These are phyloP conservation scores for Alliaria petiolata DNA, from an alignment of 345 rosid genomes.

Conservation along the genomic window DNA sequence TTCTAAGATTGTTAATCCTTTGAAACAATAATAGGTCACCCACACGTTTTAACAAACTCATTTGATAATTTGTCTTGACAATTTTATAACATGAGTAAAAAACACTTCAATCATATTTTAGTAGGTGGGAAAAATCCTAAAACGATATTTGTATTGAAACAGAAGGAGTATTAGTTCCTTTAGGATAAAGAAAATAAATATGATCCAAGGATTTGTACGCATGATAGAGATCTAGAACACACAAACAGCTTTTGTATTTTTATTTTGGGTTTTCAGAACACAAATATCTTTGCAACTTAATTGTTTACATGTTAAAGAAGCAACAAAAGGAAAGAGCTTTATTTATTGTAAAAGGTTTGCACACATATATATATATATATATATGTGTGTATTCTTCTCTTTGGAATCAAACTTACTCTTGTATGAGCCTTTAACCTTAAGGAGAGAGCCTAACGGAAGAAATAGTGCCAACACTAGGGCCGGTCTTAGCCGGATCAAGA, in stretches of 20 bases:
- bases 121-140: too few relatives aligned
- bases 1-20: neutral
- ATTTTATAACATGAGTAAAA: neutral
- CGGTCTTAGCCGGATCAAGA: constrained; percentile 35
- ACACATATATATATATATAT: too few relatives aligned
- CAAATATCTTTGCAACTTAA: neutral
- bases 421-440: constrained; percentile 18
- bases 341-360: neutral
- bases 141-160: too few relatives aligned
- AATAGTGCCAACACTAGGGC: constrained; percentile 13
- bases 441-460: constrained; percentile 33
- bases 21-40: neutral
- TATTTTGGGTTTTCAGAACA: neutral
- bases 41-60: neutral
- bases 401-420: neutral
- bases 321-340: neutral
- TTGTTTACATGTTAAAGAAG: constrained; percentile 6
- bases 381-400: too few relatives aligned
- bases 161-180: too few relatives aligned
- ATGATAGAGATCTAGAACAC: neutral
- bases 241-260: neutral
- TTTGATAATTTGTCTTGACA: neutral
- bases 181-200: too few relatives aligned
- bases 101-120: too few relatives aligned
- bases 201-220: neutral